Base-by-base conservation (phyloP, 371 early-diverging fungal species). In the Mortierella sp. region DNA sequence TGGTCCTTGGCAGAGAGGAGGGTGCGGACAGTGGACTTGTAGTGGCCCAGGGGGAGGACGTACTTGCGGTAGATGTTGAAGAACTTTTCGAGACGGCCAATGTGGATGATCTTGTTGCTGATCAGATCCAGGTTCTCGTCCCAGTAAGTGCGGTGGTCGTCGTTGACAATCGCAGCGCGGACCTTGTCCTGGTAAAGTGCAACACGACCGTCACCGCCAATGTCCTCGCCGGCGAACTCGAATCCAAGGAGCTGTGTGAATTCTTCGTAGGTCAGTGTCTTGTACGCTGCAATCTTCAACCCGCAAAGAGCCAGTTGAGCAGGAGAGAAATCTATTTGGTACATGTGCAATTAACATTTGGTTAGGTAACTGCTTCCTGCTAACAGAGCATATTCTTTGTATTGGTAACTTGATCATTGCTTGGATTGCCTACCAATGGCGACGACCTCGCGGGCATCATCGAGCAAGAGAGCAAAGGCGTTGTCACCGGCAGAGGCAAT, bases 401-500 rank as follows among this genome's bases (percentile, higher is more conserved):
- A 6, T 8, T 44, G 68, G 6, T 29, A 7, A 38, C 16, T 18
- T 60, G 60, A 60, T 12, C 16, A 38, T 38, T 24, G 38, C 10
- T 65, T 41, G 6, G 14, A 12, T 58, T 63, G 35, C 76, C 46
- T 73, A 86, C 87, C 87, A 75, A 86, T 86, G 21, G 87, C 87
- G 48, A 82, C 87, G 4, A 86, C 87, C 38, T 86, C 87, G 29
- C 87, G 80, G 21, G 74, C 72, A 51, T 86, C 87, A 18, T 86
- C 87, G 4, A 86, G 71, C 29, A 86, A 60, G 32, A 86, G 87
- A 4, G 87, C 79, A 71, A 86, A 82, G 14, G 78, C 82, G n/a
- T 86, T 86, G 27, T 86, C 87, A 70, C 87, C 87, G 32, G 87
- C 87, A 32, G 87, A 86, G 54, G 87, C 87, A 41, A 86, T 86